Conservation (phyloP, 83 land plant genomes). For the Picea mariana region DNA sequence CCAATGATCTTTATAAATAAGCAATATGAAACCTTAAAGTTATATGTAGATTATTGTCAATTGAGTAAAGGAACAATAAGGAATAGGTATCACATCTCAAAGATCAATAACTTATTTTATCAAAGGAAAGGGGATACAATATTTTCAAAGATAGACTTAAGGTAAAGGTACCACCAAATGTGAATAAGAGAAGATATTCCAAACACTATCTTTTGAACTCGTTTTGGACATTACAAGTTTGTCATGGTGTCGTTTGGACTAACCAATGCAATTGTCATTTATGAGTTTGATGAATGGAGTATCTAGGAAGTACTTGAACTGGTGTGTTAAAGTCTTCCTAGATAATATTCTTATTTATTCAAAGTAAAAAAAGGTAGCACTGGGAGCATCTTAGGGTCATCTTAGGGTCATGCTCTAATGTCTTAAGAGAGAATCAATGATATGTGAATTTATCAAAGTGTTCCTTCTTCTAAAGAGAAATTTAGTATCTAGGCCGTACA, state of each 20-base stretch:
- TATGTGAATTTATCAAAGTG: not conserved
- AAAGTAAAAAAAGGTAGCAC: not conserved
- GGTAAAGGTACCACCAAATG: not conserved
- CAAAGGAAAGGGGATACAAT: not conserved
- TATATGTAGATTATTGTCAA: not conserved
- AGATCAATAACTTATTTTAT: not conserved
- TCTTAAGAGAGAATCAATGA: not conserved
- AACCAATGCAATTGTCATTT: not conserved
- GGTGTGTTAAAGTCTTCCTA: not conserved
- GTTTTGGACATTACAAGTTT: not conserved
- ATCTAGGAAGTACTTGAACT: not conserved
- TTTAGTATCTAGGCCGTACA: not conserved
- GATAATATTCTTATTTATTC: not conserved
- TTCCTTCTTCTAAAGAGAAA: not conserved
- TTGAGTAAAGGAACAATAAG: not conserved
- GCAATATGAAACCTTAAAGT: not conserved
- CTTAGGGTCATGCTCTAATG: not conserved
- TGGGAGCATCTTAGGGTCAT: not conserved
- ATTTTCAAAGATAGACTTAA: not conserved
- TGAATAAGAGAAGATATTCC: not conserved
- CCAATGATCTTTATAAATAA: not conserved
- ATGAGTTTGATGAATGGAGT: not conserved
- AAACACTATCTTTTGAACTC: not conserved
- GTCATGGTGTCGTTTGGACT: not conserved
- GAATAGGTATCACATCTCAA: not conserved